phyloP scores from a whole-genome alignment of 148 eudicot genomes.

The Spergularia bocconei region DNA sequence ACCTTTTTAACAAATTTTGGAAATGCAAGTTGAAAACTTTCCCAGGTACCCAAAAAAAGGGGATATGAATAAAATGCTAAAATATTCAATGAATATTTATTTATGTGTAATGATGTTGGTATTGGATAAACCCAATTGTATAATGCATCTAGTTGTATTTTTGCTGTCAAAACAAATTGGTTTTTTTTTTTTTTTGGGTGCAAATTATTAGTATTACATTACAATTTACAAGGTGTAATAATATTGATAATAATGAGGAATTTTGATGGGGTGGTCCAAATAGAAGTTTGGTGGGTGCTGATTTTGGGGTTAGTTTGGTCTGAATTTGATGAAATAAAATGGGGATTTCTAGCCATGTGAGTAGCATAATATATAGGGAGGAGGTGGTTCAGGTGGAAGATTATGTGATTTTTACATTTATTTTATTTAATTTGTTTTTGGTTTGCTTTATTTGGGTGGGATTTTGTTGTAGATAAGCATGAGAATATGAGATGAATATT shows the following conservation, averaged over 20 bases:
- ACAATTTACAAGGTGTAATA: constrained; percentile 5
- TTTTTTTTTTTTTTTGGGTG: not conserved
- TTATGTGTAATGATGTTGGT: constrained; percentile 7
- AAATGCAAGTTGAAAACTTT: constrained; percentile 13
- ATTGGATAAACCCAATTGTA: constrained; percentile 21
- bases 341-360: not conserved
- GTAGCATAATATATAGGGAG: not conserved
- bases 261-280: constrained; percentile 21
- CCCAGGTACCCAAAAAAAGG: constrained; percentile 19
- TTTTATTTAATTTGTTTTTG: no score
- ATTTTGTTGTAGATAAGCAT: constrained; percentile 16
- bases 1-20: not conserved
- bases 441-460: constrained; percentile 22
- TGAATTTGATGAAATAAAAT: not conserved
- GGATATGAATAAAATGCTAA: not conserved
- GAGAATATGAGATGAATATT: not conserved
- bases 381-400: not conserved
- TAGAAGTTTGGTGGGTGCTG: constrained; percentile 22
- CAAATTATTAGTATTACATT: not conserved
- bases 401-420: not conserved
- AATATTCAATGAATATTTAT: constrained; percentile 17
- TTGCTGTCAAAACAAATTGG: constrained; percentile 18
- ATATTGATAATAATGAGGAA: constrained; percentile 12
- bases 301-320: constrained; percentile 6
- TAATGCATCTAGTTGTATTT: constrained; percentile 24